Evolutionary conservation across 2,329 filamentous ascomycete genomes (phyloP).

Genomic region (Phoma sp.): DNA sequence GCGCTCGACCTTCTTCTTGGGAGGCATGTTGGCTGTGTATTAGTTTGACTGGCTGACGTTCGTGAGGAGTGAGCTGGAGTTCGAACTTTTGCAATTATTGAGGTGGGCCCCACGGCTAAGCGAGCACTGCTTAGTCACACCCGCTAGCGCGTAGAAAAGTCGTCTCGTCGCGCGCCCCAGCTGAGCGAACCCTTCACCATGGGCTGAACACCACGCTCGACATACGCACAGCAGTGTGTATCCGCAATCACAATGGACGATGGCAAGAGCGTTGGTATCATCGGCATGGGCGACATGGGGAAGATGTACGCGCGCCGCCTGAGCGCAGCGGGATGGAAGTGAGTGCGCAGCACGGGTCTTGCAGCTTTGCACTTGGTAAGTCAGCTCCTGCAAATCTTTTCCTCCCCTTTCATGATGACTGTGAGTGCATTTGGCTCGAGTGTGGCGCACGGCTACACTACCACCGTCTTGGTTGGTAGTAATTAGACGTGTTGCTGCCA

Average conservation of each 20-base stretch:
- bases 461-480: slow-evolving; percentile 76
- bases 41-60: slow-evolving; percentile 38
- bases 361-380: slow-evolving; percentile 33
- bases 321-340: slow-evolving; percentile 96
- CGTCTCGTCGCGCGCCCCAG: slow-evolving; percentile 22
- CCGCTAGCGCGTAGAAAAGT: slow-evolving; percentile 25
- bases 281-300: slow-evolving; percentile 99
- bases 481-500: slow-evolving; percentile 70
- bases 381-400: slow-evolving; percentile 18
- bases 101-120: slow-evolving; percentile 18
- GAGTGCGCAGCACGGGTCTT: slow-evolving; percentile 51
- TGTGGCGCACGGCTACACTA: slow-evolving; percentile 71
- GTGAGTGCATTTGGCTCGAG: slow-evolving; percentile 99
- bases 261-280: slow-evolving; percentile 81
- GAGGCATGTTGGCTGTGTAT: slow-evolving; percentile 70
- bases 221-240: slow-evolving; percentile 29
- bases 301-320: slow-evolving; percentile 95
- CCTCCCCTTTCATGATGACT: slow-evolving; percentile 80
- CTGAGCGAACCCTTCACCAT: slow-evolving; percentile 26
- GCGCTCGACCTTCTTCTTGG: slow-evolving; percentile 82
- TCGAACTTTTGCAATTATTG: slow-evolving; percentile 27
- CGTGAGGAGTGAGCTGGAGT: slow-evolving; percentile 19
- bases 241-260: slow-evolving; percentile 60
- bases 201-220: slow-evolving; percentile 37
- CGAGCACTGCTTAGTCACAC: slow-evolving; percentile 18